These are phyloP conservation scores for Ceratobasidium sp. DNA, from an alignment of 1,284 basidiomycete species.

Conservation along the genomic window DNA sequence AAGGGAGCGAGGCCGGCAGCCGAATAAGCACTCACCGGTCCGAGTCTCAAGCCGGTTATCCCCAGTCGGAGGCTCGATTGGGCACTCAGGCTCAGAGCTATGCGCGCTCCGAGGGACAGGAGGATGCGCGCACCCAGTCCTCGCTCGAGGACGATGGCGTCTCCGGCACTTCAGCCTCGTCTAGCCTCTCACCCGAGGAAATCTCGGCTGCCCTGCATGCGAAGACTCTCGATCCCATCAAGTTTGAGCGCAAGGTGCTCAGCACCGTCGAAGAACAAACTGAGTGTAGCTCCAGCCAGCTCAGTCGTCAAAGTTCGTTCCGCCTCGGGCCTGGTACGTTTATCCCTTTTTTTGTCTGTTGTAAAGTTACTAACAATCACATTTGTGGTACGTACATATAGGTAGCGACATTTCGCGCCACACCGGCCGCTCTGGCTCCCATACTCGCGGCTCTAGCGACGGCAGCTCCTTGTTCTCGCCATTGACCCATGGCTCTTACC, in stretches of 20 bases:
- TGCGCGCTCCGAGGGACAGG: conserved; percentile 24
- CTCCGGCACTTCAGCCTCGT: conserved; percentile 5
- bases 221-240: conserved; percentile 49
- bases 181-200: conserved; percentile 38
- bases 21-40: background rate
- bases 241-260: conserved; percentile 55
- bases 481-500: conserved; percentile 21
- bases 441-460: conserved; percentile 20
- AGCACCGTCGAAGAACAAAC: conserved; percentile 68
- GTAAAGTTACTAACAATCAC: background rate
- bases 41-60: conserved; percentile 3
- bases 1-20: conserved; percentile 23
- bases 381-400: background rate
- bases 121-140: conserved; percentile 22
- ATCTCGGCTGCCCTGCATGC: conserved; percentile 40
- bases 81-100: background rate
- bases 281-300: conserved; percentile 57
- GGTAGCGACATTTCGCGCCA: conserved; percentile 26
- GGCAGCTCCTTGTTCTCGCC: conserved; percentile 18
- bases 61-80: conserved; percentile 17
- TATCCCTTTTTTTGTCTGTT: conserved; percentile 50
- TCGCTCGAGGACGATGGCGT: conserved; percentile 23
- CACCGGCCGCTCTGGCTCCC: conserved; percentile 22
- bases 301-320: conserved; percentile 13
- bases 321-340: conserved; percentile 12